These are phyloP conservation scores for Halophytophthora polymorphica DNA, from an alignment of 352 stramenopile genomes.

Conservation along the genomic window DNA sequence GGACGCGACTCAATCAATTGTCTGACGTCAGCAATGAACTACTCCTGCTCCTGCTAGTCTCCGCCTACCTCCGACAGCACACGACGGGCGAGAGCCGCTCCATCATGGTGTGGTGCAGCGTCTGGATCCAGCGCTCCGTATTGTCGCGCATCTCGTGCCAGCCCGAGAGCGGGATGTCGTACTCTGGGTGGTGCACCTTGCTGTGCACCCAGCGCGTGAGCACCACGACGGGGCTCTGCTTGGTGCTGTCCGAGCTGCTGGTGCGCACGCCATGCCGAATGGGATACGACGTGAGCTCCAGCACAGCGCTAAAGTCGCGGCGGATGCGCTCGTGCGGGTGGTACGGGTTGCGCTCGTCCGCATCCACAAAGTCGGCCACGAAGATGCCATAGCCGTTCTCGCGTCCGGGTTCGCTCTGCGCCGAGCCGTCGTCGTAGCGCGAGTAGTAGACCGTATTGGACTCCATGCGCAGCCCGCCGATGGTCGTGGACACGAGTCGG, in stretches of 20 bases:
- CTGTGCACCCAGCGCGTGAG: slow-evolving; percentile 34
- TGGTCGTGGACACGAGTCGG: slow-evolving; percentile 34
- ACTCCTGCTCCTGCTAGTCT: not conserved
- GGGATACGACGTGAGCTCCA: slow-evolving; percentile 27
- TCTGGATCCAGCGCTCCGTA: slow-evolving; percentile 34
- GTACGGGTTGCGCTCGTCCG: slow-evolving; percentile 49
- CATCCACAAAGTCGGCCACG: slow-evolving; percentile 42
- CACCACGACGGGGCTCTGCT: slow-evolving; percentile 24
- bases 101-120: slow-evolving; percentile 31
- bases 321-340: slow-evolving; percentile 33
- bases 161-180: slow-evolving; percentile 21
- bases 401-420: slow-evolving; percentile 7
- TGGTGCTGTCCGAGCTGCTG: slow-evolving; percentile 19
- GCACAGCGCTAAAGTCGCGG: slow-evolving; percentile 31
- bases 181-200: slow-evolving; percentile 32
- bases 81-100: slow-evolving; percentile 25
- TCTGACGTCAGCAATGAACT: slow-evolving; percentile 4
- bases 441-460: slow-evolving; percentile 40
- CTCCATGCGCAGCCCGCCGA: slow-evolving; percentile 32
- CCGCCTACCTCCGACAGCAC: slow-evolving; percentile 17
- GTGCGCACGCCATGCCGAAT: slow-evolving; percentile 20
- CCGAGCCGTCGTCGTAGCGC: slow-evolving; percentile 20
- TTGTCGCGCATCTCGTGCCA: slow-evolving; percentile 34
- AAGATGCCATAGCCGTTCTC: slow-evolving; percentile 34
- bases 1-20: no score